These are phyloP conservation scores for Phialophora expanda DNA, from an alignment of 2,329 filamentous ascomycete species.

Conservation along the genomic window DNA sequence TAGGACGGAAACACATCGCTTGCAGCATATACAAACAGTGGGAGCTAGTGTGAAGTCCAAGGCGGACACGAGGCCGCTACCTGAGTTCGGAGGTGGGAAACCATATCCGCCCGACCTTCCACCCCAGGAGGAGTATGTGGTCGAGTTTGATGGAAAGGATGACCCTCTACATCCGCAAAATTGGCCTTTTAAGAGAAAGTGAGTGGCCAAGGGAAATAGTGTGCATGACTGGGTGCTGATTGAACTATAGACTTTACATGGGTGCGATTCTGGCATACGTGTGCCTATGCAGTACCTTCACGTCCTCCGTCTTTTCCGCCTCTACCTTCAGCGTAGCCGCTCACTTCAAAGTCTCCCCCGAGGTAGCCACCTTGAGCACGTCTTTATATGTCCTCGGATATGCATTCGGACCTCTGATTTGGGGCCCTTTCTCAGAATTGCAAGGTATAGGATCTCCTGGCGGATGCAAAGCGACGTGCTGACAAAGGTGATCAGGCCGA, in stretches of 20 bases:
- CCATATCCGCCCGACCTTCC: slow-evolving; percentile 62
- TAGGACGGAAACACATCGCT: slow-evolving; percentile 39
- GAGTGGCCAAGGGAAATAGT: slow-evolving; percentile 9
- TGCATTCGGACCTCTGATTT: slow-evolving; percentile 55
- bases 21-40: slow-evolving; percentile 51
- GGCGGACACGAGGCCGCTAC: slow-evolving; percentile 44
- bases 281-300: slow-evolving; percentile 57
- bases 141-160: slow-evolving; percentile 79
- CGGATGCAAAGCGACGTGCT: background rate
- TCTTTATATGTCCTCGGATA: slow-evolving; percentile 55
- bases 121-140: slow-evolving; percentile 64
- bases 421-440: slow-evolving; percentile 61
- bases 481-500: slow-evolving; percentile 42
- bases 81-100: slow-evolving; percentile 59
- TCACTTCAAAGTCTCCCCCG: slow-evolving; percentile 62
- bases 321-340: slow-evolving; percentile 63
- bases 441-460: slow-evolving; percentile 40
- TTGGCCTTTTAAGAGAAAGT: slow-evolving; percentile 78
- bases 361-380: slow-evolving; percentile 49
- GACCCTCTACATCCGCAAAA: slow-evolving; percentile 88
- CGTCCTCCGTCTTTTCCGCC: slow-evolving; percentile 69
- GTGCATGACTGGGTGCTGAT: background rate
- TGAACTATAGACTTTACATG: slow-evolving; percentile 27
- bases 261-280: slow-evolving; percentile 39
- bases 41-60: slow-evolving; percentile 45